These are phyloP conservation scores for Gynostemma pentaphyllum DNA, from an alignment of 306 rosid species.

Conservation along the genomic window DNA sequence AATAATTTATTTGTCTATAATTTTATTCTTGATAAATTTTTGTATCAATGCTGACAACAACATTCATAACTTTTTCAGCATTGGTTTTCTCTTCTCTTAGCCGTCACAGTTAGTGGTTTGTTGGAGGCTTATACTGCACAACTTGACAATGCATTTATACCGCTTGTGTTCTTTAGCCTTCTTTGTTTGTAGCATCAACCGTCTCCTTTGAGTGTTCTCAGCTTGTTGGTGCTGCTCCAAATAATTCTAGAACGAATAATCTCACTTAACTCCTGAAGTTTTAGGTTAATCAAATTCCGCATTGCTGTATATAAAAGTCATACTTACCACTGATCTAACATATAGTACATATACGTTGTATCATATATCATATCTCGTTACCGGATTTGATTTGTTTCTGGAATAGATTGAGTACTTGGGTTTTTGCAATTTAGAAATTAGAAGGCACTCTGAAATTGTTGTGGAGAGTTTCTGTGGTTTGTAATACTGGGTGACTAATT, in stretches of 20 bases:
- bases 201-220: background rate
- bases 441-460: background rate
- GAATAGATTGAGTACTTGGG: background rate
- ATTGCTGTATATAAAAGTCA: background rate
- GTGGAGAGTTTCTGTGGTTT: background rate
- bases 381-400: constrained; percentile 9
- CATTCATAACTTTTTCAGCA: constrained; percentile 43
- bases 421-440: background rate
- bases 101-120: constrained; percentile 82
- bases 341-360: background rate
- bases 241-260: background rate
- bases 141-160: constrained; percentile 93
- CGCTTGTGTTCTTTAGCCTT: constrained; percentile 82
- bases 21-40: background rate
- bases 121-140: constrained; percentile 96
- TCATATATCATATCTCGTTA: constrained; percentile 5
- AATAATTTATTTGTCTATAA: background rate
- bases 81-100: constrained; percentile 68
- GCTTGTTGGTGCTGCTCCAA: constrained; percentile 10
- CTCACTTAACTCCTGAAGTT: background rate
- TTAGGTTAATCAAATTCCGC: background rate
- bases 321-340: constrained; percentile 9
- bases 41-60: constrained; percentile 14
- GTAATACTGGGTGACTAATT: background rate
- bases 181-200: constrained; percentile 54